These are phyloP conservation scores for Guillardia theta DNA, from an alignment of 78 protist genomes.

Conservation along the genomic window DNA sequence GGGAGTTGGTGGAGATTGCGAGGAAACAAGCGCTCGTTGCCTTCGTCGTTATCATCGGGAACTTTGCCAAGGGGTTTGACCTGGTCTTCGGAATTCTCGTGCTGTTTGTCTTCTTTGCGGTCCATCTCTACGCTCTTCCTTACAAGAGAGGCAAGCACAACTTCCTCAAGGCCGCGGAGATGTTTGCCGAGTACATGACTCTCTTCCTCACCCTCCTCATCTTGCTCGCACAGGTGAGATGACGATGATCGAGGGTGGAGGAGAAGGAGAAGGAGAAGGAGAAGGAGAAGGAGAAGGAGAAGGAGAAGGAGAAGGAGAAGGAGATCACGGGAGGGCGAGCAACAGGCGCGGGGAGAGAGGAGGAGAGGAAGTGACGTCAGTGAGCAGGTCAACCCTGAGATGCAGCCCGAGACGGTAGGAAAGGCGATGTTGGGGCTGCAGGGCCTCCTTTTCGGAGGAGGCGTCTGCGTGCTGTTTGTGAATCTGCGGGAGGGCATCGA, in stretches of 20 bases:
- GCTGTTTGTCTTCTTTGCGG: not conserved
- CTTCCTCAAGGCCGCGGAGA: conserved; percentile 20
- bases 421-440: not conserved
- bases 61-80: not conserved
- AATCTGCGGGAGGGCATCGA: not conserved
- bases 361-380: too few relatives aligned
- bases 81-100: not conserved
- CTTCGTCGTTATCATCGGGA: not conserved
- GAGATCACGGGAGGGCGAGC: too few relatives aligned
- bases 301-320: too few relatives aligned
- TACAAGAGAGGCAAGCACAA: conserved; percentile 7
- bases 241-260: too few relatives aligned
- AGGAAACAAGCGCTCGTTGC: not conserved
- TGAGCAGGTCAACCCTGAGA: not conserved
- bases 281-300: too few relatives aligned
- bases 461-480: not conserved
- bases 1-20: not conserved
- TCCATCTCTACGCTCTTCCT: not conserved
- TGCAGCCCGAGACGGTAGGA: not conserved
- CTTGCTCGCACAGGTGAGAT: not conserved
- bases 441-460: not conserved
- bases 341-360: too few relatives aligned
- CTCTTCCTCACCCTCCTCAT: not conserved
- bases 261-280: too few relatives aligned
- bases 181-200: conserved; percentile 18